Conservation (phyloP, 768 basidiomycete genomes). For the Clathrus columnatus region DNA sequence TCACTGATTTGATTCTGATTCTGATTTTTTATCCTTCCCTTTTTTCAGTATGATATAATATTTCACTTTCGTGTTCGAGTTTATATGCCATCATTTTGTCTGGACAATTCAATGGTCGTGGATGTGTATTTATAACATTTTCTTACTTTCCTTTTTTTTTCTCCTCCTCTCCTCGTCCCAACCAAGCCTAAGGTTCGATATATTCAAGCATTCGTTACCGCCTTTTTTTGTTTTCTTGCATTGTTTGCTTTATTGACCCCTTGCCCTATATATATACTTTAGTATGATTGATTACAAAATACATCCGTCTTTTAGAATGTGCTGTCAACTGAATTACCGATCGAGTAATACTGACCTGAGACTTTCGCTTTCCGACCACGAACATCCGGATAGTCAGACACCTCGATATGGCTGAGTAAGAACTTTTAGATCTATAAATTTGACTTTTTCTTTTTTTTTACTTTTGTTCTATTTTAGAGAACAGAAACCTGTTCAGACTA, state of each 20-base stretch:
- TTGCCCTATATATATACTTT: no score
- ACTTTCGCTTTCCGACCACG: neutral
- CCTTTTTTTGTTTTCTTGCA: conserved; percentile 15
- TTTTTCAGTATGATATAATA: neutral
- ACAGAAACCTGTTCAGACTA: neutral
- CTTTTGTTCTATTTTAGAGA: neutral
- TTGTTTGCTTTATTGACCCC: neutral
- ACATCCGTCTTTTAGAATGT: no score
- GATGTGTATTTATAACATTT: neutral
- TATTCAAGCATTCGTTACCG: no score
- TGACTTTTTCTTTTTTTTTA: no score
- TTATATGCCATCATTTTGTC: neutral
- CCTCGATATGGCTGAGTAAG: neutral
- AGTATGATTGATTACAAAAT: no score
- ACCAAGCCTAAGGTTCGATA: no score
- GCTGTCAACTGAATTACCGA: no score
- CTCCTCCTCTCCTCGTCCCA: conserved; percentile 15
- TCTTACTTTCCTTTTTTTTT: conserved; percentile 11
- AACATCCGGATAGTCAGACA: neutral
- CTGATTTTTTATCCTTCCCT: neutral
- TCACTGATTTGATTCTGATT: conserved; percentile 4
- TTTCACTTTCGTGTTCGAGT: neutral
- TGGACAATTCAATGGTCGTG: neutral
- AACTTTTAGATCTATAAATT: neutral
- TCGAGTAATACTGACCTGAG: neutral